These are phyloP conservation scores for Voacanga thouarsii DNA, from an alignment of 257 asterid species.

Conservation along the genomic window DNA sequence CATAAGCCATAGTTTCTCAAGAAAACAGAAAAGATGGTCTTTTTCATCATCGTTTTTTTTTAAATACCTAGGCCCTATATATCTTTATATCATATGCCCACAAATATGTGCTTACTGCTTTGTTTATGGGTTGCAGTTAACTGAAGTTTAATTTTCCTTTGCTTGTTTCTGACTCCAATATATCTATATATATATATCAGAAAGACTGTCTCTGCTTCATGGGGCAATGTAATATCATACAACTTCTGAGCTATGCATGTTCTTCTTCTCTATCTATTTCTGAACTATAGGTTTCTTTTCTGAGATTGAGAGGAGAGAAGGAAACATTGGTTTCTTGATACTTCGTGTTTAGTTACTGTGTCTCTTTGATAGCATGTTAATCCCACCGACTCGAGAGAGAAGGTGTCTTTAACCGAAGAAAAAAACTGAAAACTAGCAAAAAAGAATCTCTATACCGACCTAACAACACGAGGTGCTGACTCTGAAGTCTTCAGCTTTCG, in stretches of 20 bases:
- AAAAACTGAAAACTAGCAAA: no score
- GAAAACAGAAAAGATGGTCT: not conserved
- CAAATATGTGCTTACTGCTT: not conserved
- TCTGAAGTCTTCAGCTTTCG: not conserved
- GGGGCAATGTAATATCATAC: no score
- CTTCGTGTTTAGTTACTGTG: no score
- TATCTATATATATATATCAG: not conserved
- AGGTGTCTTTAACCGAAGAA: not conserved
- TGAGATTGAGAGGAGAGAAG: not conserved
- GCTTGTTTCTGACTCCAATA: not conserved
- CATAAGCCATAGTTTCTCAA: constrained; percentile 35
- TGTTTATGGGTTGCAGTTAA: not conserved
- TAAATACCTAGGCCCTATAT: not conserved
- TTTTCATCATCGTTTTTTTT: not conserved
- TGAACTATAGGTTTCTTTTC: not conserved
- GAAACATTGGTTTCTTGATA: not conserved
- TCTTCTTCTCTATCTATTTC: not conserved
- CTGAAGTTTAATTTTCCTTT: constrained; percentile 1
- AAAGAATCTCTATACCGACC: not conserved
- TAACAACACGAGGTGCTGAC: constrained; percentile 6
- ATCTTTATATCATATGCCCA: not conserved
- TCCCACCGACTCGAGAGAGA: not conserved
- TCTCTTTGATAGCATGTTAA: not conserved
- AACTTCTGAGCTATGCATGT: not conserved
- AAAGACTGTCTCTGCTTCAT: not conserved